A percentile compares a stretch with the other conserved stretches of the same genome.
These are phyloP conservation scores for Pseudohalonectria lignicola DNA, from an alignment of 2,329 filamentous ascomycete species.

Conservation along the genomic window DNA sequence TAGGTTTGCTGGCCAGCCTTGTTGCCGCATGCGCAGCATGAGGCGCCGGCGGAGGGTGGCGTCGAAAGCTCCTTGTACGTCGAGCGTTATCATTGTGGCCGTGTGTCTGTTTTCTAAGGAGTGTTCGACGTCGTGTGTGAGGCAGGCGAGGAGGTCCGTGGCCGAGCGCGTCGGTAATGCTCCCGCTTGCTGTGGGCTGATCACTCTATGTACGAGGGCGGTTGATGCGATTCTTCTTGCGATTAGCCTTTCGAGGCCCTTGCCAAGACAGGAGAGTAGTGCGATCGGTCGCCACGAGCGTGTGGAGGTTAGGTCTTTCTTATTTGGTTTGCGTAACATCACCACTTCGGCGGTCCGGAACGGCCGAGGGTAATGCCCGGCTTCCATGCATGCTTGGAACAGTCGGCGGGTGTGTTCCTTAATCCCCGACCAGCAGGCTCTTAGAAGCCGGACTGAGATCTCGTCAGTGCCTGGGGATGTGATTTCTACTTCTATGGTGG, in stretches of 20 bases:
- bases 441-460: background rate
- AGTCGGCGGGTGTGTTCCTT: background rate
- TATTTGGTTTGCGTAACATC: slow-evolving; percentile 6
- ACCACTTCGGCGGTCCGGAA: slow-evolving; percentile 5
- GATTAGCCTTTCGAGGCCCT: slow-evolving; percentile 6
- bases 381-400: slow-evolving; percentile 3
- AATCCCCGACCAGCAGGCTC: background rate
- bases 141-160: background rate
- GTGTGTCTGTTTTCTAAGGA: background rate
- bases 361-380: slow-evolving; percentile 1
- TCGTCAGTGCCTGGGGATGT: slow-evolving; percentile 1
- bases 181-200: background rate
- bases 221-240: slow-evolving; percentile 1
- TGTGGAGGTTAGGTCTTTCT: slow-evolving; percentile 1
- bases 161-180: background rate
- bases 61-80: background rate
- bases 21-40: background rate
- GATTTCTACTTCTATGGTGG: background rate
- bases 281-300: slow-evolving; percentile 6
- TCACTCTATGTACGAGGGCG: background rate
- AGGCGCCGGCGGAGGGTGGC: background rate
- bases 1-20: background rate
- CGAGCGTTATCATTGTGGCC: background rate
- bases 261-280: slow-evolving; percentile 6
- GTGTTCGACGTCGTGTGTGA: background rate